These are phyloP conservation scores for Shiraia bambusicola DNA, from an alignment of 2,329 filamentous ascomycete genomes.

Conservation along the genomic window DNA sequence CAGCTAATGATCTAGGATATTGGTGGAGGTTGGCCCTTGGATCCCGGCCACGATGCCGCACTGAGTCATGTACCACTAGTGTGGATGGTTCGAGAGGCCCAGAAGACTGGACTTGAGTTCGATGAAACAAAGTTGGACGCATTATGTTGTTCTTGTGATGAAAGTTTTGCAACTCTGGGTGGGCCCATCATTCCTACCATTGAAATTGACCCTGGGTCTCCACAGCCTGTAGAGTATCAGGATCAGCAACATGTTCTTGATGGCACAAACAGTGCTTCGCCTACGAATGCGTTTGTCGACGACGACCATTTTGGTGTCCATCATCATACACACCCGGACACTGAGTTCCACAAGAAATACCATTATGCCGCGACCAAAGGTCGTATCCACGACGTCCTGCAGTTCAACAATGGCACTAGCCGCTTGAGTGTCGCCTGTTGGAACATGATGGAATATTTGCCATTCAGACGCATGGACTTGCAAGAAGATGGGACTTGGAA, in stretches of 20 bases:
- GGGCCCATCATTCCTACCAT: slow-evolving; percentile 32
- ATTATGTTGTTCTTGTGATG: slow-evolving; percentile 62
- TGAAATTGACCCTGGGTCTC: slow-evolving; percentile 34
- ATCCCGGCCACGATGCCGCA: slow-evolving; percentile 57
- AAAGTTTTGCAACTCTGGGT: slow-evolving; percentile 13
- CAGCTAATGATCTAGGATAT: slow-evolving; percentile 55
- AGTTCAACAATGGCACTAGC: slow-evolving; percentile 62
- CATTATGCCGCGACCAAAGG: slow-evolving; percentile 56
- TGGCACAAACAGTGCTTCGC: neutral
- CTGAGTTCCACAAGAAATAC: slow-evolving; percentile 60
- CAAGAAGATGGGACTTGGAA: slow-evolving; percentile 73
- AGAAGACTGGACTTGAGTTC: slow-evolving; percentile 67
- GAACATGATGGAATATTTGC: slow-evolving; percentile 80
- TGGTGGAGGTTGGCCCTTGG: slow-evolving; percentile 70
- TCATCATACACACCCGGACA: slow-evolving; percentile 23
- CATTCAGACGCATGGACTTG: slow-evolving; percentile 79
- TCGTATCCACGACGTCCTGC: slow-evolving; percentile 69
- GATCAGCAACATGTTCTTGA: neutral
- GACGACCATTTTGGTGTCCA: slow-evolving; percentile 17
- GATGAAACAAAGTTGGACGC: slow-evolving; percentile 67
- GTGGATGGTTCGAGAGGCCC: slow-evolving; percentile 69
- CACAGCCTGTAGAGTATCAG: slow-evolving; percentile 7
- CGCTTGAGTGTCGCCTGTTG: slow-evolving; percentile 62
- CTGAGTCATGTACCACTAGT: slow-evolving; percentile 68
- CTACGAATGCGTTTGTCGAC: slow-evolving; percentile 11